Base-by-base conservation (phyloP, 768 basidiomycete genomes). In the Lactarius vividus region DNA sequence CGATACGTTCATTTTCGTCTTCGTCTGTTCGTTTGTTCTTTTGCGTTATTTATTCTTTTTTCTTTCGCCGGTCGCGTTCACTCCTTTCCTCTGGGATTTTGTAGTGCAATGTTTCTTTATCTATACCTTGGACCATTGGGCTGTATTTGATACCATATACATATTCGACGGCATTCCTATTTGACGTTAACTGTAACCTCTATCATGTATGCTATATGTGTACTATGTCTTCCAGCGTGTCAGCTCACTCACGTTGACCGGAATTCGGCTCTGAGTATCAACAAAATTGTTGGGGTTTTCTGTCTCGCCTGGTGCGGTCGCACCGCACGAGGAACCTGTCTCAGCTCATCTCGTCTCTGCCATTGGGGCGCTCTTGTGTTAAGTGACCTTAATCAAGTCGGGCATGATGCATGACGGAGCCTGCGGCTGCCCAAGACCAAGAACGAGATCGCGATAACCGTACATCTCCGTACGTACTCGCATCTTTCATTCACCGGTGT, bases 181-280 rank as follows among this genome's bases (percentile, higher is more conserved):
- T 42, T 44, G 53, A 66, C 54, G 58, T 65, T 57, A 23, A 26
- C 55, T 68, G 67, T 65, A 68, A 66, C 33, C 18, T 57, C 55
- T 66, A 65, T 57, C 55, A n/a, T 68, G 63, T 65, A 65, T 67
- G 66, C 54, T 67, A 61, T 64, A 29, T 65, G 66, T 65, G 66
- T 65, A 67, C 37, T 60, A 35, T 64, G 40, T n/a, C n/a, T 40
- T 53, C 2, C 26, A 28, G 49, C 13, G 46, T 49, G 11, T 49
- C 46, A 13, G 23, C n/a, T 49, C 46, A 11, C 15, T 49, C 46
- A 26, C 3, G 26, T 52, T 26, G 26, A 52, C n/a, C 20, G 13
- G 26, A 16, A 5, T 37, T 37, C 35, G 35, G 35, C 35, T 26
- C 13, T 28, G 49, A 52, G n/a, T 49, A n/a, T 23, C n/a, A 23